Conservation (phyloP, 805 yeast species). For the Yarrowia yakushimensis region DNA sequence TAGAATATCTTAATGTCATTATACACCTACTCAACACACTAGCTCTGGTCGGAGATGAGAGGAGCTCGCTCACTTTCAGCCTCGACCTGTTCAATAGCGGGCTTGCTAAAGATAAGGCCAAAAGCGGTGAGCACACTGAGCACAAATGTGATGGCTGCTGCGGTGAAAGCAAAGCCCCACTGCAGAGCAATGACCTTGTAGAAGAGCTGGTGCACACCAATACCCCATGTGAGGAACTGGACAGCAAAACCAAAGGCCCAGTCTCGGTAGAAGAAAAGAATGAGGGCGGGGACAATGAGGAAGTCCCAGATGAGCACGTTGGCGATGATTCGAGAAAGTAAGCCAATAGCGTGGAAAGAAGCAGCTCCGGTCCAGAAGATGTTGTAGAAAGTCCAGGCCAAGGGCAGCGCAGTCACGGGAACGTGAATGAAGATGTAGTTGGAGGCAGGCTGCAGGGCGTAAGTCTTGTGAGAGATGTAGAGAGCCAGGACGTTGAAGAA, state of each 20-base stretch:
- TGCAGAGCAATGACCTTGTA: constrained; percentile 71
- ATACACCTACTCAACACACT: neutral
- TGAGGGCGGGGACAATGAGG: constrained; percentile 58
- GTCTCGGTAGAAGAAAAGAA: constrained; percentile 60
- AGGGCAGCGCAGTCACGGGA: constrained; percentile 64
- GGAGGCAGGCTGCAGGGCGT: constrained; percentile 48
- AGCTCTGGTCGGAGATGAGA: constrained; percentile 2
- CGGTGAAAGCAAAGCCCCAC: constrained; percentile 78
- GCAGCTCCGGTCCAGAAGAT: constrained; percentile 86
- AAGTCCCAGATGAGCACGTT: constrained; percentile 77
- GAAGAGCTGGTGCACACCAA: constrained; percentile 68
- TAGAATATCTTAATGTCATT: neutral
- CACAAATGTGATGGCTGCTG: constrained; percentile 55
- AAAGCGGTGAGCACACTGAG: constrained; percentile 46
- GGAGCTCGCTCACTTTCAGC: constrained; percentile 25
- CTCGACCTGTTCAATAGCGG: neutral
- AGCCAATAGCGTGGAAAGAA: constrained; percentile 54
- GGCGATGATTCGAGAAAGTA: constrained; percentile 65
- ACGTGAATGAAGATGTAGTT: constrained; percentile 60
- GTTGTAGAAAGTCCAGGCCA: constrained; percentile 69
- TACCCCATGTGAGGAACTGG: constrained; percentile 56
- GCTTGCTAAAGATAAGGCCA: constrained; percentile 10
- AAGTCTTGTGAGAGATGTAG: constrained; percentile 60
- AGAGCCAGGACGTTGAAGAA: constrained; percentile 55
- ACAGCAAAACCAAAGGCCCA: constrained; percentile 65